Percentiles rank a stretch among this genome's conserved stretches.
phyloP scores from a whole-genome alignment of 768 basidiomycete species.

The Leccinum boreale region DNA sequence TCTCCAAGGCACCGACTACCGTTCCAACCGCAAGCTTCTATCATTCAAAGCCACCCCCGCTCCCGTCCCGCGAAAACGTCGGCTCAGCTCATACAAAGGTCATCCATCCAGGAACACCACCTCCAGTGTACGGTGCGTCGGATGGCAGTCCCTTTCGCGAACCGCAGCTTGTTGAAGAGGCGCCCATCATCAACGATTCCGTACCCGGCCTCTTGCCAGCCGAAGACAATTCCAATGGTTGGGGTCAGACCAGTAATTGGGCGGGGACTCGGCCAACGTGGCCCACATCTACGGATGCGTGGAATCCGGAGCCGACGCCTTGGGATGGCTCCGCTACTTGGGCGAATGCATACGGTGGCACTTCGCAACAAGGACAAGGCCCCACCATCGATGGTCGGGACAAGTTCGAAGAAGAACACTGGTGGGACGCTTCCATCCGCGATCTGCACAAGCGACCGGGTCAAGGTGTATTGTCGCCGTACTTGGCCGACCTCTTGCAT shows the following conservation, averaged over 20 bases:
- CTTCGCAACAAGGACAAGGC: conserved; percentile 31
- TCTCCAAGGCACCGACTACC: conserved; percentile 25
- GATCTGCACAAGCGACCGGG: conserved; percentile 55
- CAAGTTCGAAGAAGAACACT: conserved; percentile 56
- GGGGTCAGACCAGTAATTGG: conserved; percentile 20
- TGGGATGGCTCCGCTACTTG: conserved; percentile 27
- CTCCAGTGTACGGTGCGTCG: conserved; percentile 23
- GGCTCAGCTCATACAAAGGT: conserved; percentile 39
- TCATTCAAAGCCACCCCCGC: conserved; percentile 34
- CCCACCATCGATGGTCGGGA: conserved; percentile 58
- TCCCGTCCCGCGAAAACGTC: conserved; percentile 31
- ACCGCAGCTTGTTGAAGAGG: conserved; percentile 51
- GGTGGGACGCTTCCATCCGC: conserved; percentile 62
- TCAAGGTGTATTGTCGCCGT: conserved; percentile 64
- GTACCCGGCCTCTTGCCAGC: conserved; percentile 38
- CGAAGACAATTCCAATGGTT: conserved; percentile 24
- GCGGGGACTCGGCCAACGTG: conserved; percentile 10
- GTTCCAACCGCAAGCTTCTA: conserved; percentile 30
- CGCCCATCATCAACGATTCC: conserved; percentile 34
- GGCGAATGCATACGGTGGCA: conserved; percentile 16
- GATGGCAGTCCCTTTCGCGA: conserved; percentile 43
- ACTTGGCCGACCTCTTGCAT: conserved; percentile 65
- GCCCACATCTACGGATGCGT: conserved; percentile 13
- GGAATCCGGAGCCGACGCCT: conserved; percentile 21
- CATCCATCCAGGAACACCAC: conserved; percentile 26